Evolutionary conservation across 163 green algal genomes (phyloP).

Genomic region (Scenedesmus sp.): DNA sequence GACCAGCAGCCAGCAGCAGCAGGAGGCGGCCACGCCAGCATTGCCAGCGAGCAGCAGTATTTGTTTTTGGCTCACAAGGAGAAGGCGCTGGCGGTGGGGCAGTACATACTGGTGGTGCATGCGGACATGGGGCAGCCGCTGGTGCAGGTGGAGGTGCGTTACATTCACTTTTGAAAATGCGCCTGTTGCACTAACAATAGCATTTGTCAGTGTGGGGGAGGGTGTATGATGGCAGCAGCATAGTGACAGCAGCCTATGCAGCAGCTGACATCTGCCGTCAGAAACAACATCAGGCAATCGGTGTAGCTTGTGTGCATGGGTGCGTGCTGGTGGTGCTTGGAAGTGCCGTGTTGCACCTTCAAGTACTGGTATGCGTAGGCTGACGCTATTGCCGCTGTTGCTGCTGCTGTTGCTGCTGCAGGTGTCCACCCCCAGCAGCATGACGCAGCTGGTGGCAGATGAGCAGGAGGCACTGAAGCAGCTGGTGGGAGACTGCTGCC

Average conservation of each 20-base stretch:
- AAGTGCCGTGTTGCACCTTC: too few species aligned
- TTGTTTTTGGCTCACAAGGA: slow-evolving; percentile 6
- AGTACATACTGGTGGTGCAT: slow-evolving; percentile 28
- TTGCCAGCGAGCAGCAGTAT: slow-evolving; percentile 43
- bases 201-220: too few species aligned
- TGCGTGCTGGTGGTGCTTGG: too few species aligned
- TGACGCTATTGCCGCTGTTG: background rate
- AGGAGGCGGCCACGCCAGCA: slow-evolving; percentile 23
- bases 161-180: background rate
- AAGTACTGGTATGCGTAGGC: too few species aligned
- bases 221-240: too few species aligned
- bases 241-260: too few species aligned
- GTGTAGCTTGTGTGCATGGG: too few species aligned
- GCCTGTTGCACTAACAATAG: too few species aligned
- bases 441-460: slow-evolving; percentile 43
- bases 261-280: too few species aligned
- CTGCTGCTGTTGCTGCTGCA: slow-evolving; percentile 17
- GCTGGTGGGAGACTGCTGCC: slow-evolving; percentile 25
- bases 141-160: slow-evolving; percentile 29
- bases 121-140: slow-evolving; percentile 49
- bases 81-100: slow-evolving; percentile 13
- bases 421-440: slow-evolving; percentile 44
- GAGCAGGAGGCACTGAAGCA: slow-evolving; percentile 38
- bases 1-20: slow-evolving; percentile 29
- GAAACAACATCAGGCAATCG: too few species aligned